phyloP scores from a whole-genome alignment of 345 rosid genomes.

The Kernera saxatilis region DNA sequence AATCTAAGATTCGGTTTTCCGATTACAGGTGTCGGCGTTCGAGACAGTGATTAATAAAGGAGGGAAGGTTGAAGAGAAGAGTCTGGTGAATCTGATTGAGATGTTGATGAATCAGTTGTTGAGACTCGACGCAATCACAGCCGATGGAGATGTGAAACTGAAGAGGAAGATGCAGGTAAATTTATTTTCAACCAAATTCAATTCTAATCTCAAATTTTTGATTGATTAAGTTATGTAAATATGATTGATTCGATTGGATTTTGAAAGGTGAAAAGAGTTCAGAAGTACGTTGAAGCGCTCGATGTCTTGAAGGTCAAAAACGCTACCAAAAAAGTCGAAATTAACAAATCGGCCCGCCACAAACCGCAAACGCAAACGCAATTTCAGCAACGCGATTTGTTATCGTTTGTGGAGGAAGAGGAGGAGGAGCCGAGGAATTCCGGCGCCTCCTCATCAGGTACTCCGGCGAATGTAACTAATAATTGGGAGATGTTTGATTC shows the following conservation, averaged over 20 bases:
- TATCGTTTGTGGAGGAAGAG: slow-evolving; percentile 32
- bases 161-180: slow-evolving; percentile 94
- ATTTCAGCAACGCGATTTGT: slow-evolving; percentile 24
- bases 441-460: slow-evolving; percentile 33
- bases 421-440: slow-evolving; percentile 35
- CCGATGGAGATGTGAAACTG: slow-evolving; percentile 83
- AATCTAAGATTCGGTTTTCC: not conserved
- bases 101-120: slow-evolving; percentile 88
- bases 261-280: slow-evolving; percentile 82
- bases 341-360: slow-evolving; percentile 37
- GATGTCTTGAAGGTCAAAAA: slow-evolving; percentile 78
- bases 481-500: slow-evolving; percentile 90
- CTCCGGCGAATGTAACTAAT: slow-evolving; percentile 52
- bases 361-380: slow-evolving; percentile 31
- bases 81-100: slow-evolving; percentile 62
- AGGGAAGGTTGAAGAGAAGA: slow-evolving; percentile 75
- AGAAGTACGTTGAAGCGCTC: slow-evolving; percentile 79
- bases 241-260: not conserved
- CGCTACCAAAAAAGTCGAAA: slow-evolving; percentile 39
- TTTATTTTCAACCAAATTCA: not conserved
- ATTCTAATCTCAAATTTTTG: not conserved
- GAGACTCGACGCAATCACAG: slow-evolving; percentile 77
- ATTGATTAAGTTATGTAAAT: not conserved
- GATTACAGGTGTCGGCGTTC: slow-evolving; percentile 66
- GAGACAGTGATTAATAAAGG: slow-evolving; percentile 70